Evolutionary conservation across 345 rosid species (phyloP), one percentile per base, ranked within the genome.

Genomic region (Angophora floribunda): DNA sequence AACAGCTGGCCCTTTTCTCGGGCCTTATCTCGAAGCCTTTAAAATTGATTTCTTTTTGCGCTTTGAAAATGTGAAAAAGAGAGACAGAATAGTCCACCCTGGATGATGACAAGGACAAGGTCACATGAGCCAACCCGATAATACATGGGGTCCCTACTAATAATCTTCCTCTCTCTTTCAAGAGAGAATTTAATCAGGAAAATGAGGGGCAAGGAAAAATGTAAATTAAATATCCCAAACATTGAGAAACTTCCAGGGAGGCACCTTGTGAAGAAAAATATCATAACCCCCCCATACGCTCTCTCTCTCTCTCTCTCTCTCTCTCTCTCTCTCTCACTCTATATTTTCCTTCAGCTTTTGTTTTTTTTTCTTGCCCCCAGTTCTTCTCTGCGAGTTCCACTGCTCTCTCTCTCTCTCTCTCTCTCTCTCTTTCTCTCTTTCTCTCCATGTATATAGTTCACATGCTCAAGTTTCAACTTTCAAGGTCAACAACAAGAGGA

Each of bases 41-140:
- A 75, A 75, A 36, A 75, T 41, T 75, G 84, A 10, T 41, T 75
- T 75, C 49, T 41, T 75, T 19, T 75, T 41, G 49, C 41, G 84
- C 44, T 41, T 70, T 41, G 47, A 41, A 75, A 75, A 36, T 41
- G 28, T 41, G 84, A 75, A 6, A 41, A 75, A 19, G 84, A 75
- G 84, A 75, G 84, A 75, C 49, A 41, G 84, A 75, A 75, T 75
- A 41, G 84, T 75, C 84, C 84, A 75, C 84, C 84, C 84, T 75
- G 84, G 84, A 41, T 75, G 84, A 88, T 88, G 91, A 92, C 89
- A 91, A 85, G 84, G 94, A 94, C 95, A 86, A 90, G 93, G 90
- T 91, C 93, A 94, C 95, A 94, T 92, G 96, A 92, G 86, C 94
- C 93, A 93, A 88, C 94, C 93, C 90, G 92, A 91, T 90, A 85